These are phyloP conservation scores for Atkinsonella hypoxylon DNA, from an alignment of 2,329 filamentous ascomycete species.

Conservation along the genomic window DNA sequence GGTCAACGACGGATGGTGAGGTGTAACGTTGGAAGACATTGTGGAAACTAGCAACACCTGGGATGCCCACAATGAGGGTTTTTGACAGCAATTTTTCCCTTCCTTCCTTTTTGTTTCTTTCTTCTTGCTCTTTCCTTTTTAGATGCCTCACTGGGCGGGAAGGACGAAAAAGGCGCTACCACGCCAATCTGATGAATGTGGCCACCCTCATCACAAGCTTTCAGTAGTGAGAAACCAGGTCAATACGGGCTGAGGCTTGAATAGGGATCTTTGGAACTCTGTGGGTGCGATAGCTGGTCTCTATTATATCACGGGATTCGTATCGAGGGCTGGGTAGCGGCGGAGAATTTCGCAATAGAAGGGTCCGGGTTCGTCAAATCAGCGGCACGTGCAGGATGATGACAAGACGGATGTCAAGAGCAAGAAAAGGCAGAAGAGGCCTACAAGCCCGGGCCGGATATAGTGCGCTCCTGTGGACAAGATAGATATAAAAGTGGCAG, in stretches of 20 bases:
- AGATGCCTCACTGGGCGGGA: neutral
- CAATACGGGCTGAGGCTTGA: neutral
- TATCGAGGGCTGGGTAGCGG: neutral
- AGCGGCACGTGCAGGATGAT: neutral
- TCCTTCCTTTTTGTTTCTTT: neutral
- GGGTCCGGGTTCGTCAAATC: neutral
- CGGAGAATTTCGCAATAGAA: neutral
- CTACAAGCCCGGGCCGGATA: neutral
- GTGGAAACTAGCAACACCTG: neutral
- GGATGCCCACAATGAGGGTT: neutral
- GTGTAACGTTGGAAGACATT: conserved; percentile 10
- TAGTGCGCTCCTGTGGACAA: neutral
- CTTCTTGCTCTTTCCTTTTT: neutral
- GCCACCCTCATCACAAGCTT: conserved; percentile 6
- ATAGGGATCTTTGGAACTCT: neutral
- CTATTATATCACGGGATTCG: neutral
- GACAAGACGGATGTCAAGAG: neutral
- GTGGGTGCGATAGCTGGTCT: neutral
- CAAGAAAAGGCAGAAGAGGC: neutral
- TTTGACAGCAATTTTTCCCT: neutral
- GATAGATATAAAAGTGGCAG: neutral
- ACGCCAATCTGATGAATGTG: conserved; percentile 1
- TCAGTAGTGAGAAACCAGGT: conserved; percentile 1
- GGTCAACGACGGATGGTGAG: conserved; percentile 4
- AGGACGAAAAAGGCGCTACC: conserved; percentile 1